Evolutionary conservation across 2,329 filamentous ascomycete genomes (phyloP).

Genomic region (Endocalyx cinctus): DNA sequence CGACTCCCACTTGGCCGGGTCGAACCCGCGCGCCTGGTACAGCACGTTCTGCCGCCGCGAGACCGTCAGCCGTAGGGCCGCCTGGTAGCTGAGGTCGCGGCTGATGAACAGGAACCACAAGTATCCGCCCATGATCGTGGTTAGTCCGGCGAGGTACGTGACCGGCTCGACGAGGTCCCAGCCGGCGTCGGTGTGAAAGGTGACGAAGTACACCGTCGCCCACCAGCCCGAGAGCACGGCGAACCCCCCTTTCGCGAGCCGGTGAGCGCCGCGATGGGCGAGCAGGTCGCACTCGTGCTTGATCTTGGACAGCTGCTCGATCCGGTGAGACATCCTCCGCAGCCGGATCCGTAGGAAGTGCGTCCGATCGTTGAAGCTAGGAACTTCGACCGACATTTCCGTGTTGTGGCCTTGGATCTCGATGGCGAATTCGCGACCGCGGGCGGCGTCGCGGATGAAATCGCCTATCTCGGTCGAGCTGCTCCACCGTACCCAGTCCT

Average conservation of each 20-base stretch:
- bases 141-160: constrained; percentile 83
- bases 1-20: constrained; percentile 71
- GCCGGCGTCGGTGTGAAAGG: constrained; percentile 69
- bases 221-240: constrained; percentile 71
- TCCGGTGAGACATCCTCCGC: constrained; percentile 63
- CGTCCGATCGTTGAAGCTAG: constrained; percentile 85
- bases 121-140: constrained; percentile 83
- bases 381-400: constrained; percentile 74
- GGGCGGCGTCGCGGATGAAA: constrained; percentile 85
- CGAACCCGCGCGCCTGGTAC: constrained; percentile 72
- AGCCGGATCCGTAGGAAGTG: constrained; percentile 78
- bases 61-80: constrained; percentile 82
- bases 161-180: constrained; percentile 92
- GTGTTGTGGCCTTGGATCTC: constrained; percentile 64
- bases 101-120: constrained; percentile 94
- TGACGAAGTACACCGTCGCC: constrained; percentile 71
- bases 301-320: constrained; percentile 65
- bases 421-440: constrained; percentile 79
- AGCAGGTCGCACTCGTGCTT: constrained; percentile 78
- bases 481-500: constrained; percentile 81
- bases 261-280: constrained; percentile 72
- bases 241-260: constrained; percentile 76
- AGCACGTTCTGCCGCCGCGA: constrained; percentile 70
- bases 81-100: constrained; percentile 80
- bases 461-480: constrained; percentile 86